A percentile compares a stretch with the other conserved stretches of the same genome.
Evolutionary conservation across 2,329 filamentous ascomycete genomes (phyloP).

Genomic region (Lasiodiplodia sp.): DNA sequence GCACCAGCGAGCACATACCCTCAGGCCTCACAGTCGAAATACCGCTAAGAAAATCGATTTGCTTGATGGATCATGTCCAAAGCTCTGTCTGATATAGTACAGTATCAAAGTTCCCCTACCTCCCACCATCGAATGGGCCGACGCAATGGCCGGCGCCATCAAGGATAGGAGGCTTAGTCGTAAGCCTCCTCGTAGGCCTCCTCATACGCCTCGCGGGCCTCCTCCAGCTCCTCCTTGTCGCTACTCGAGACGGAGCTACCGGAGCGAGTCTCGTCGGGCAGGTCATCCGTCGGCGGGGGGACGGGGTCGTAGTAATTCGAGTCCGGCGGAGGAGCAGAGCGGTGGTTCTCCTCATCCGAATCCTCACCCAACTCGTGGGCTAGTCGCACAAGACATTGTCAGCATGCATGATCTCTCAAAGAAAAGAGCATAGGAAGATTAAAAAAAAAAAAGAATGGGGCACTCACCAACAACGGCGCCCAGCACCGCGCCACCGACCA

Average conservation of each 20-base stretch:
- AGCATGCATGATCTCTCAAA: background rate
- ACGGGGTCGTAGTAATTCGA: constrained; percentile 19
- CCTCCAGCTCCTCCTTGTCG: constrained; percentile 19
- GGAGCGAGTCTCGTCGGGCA: constrained; percentile 21
- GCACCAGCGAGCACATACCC: background rate
- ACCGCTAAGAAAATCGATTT: background rate
- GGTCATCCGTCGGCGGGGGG: constrained; percentile 23
- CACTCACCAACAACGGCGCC: constrained; percentile 63
- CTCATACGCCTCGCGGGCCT: constrained; percentile 19
- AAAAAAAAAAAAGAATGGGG: background rate
- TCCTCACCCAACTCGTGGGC: constrained; percentile 26
- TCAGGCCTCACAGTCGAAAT: background rate
- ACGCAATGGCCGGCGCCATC: background rate
- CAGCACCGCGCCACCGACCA: constrained; percentile 67
- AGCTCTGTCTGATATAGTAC: background rate
- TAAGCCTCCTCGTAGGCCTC: constrained; percentile 26
- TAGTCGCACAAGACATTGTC: background rate
- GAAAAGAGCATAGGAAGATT: background rate
- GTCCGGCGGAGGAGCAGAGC: constrained; percentile 13
- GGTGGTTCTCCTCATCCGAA: constrained; percentile 22
- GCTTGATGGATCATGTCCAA: background rate
- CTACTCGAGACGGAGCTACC: constrained; percentile 19
- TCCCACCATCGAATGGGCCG: constrained; percentile 7
- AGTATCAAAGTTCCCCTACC: constrained; percentile 19
- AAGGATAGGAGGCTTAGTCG: constrained; percentile 7